Percentiles rank a stretch among this genome's conserved stretches.
phyloP scores from a whole-genome alignment of 106 monocot genomes.

The Dendrobium nobile region DNA sequence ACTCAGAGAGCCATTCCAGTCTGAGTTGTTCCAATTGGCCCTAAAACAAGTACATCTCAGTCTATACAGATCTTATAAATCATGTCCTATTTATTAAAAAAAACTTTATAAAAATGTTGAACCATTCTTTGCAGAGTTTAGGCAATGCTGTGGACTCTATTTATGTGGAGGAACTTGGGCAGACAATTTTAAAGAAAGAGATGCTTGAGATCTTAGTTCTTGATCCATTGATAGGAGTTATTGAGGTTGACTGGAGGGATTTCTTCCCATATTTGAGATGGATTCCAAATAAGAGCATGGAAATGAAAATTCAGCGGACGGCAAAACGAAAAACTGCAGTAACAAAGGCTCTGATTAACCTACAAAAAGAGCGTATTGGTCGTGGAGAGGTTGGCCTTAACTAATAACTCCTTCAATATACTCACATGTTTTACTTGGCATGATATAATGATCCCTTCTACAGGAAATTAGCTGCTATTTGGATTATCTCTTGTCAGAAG shows the following conservation, averaged over 20 bases:
- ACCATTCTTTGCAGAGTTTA: conserved; percentile 34
- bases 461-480: conserved; percentile 64
- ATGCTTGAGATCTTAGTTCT: conserved; percentile 58
- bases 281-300: conserved; percentile 70
- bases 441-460: not conserved
- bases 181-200: conserved; percentile 54
- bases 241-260: conserved; percentile 96
- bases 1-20: conserved; percentile 52
- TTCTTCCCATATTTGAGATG: conserved; percentile 87
- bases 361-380: conserved; percentile 47
- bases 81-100: no score
- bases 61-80: not conserved
- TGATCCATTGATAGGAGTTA: conserved; percentile 85
- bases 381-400: conserved; percentile 50
- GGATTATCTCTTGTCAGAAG: conserved; percentile 56
- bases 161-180: conserved; percentile 74
- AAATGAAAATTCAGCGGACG: conserved; percentile 49
- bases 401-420: not conserved
- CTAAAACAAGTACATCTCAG: conserved; percentile 56
- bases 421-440: not conserved
- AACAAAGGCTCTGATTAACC: conserved; percentile 63
- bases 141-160: conserved; percentile 62
- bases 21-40: conserved; percentile 66
- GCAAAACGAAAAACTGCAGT: conserved; percentile 40
- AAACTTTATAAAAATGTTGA: no score